Conservation (phyloP, 345 rosid genomes). For the Murraya paniculata region DNA sequence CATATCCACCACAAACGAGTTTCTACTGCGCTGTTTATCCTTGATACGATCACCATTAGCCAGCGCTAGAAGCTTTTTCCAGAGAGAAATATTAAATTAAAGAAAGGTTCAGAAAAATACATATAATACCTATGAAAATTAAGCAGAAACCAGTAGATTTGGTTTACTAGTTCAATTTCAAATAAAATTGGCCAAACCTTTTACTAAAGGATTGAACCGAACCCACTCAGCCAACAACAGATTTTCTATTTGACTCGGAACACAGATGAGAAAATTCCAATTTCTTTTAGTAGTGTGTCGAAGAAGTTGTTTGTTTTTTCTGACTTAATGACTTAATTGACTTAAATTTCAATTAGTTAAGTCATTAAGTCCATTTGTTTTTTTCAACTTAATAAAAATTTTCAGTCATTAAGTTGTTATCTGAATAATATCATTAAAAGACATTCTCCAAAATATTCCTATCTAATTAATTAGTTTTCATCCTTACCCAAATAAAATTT, state of each 20-base stretch:
- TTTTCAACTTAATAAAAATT: too few relatives aligned
- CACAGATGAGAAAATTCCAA: slow-evolving; percentile 2
- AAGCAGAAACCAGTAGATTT: not conserved
- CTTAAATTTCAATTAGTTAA: too few relatives aligned
- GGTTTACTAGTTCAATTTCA: too few relatives aligned
- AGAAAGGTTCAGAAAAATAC: slow-evolving; percentile 10
- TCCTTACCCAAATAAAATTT: too few relatives aligned
- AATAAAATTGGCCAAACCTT: too few relatives aligned
- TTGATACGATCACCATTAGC: slow-evolving; percentile 97
- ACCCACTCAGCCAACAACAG: not conserved
- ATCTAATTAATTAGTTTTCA: too few relatives aligned
- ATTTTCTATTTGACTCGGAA: slow-evolving; percentile 10
- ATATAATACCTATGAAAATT: not conserved
- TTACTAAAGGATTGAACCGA: too few relatives aligned
- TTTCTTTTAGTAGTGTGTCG: not conserved
- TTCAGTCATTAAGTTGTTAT: too few relatives aligned
- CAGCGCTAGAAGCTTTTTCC: slow-evolving; percentile 78
- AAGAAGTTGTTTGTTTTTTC: not conserved
- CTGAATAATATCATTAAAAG: too few relatives aligned
- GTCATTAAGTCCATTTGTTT: too few relatives aligned
- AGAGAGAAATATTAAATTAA: slow-evolving; percentile 17
- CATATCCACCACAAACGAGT: slow-evolving; percentile 82
- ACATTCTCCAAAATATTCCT: too few relatives aligned
- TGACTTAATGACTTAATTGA: too few relatives aligned
- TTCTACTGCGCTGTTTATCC: slow-evolving; percentile 89